Evolutionary conservation across 352 stramenopile genomes (phyloP).

Genomic region (Salisapilia sapeloensis): DNA sequence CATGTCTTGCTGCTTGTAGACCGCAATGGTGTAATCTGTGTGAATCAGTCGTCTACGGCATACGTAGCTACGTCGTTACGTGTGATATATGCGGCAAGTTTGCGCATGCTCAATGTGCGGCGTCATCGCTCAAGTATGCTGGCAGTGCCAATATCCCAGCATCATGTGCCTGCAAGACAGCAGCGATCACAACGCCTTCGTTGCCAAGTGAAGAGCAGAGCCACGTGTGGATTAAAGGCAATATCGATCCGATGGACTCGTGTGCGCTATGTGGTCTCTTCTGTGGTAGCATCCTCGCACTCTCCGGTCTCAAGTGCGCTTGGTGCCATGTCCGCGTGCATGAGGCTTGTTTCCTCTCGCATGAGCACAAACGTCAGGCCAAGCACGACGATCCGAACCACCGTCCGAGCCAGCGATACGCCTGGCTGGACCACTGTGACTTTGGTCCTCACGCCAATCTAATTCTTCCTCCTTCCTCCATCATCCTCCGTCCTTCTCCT

Average conservation of each 20-base stretch:
- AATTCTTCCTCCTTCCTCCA: constrained; percentile 42
- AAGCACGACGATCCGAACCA: background rate
- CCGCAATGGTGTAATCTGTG: constrained; percentile 74
- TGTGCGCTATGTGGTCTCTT: constrained; percentile 65
- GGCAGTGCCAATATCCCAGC: constrained; percentile 5
- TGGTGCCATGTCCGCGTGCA: constrained; percentile 73
- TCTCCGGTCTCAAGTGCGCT: constrained; percentile 63
- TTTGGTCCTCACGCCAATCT: constrained; percentile 48
- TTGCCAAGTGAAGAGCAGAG: constrained; percentile 10
- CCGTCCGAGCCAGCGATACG: too few relatives aligned
- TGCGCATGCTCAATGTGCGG: constrained; percentile 55
- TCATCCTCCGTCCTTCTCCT: constrained; percentile 17
- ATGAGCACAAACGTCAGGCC: constrained; percentile 12
- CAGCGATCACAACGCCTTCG: constrained; percentile 2
- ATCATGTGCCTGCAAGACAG: constrained; percentile 5
- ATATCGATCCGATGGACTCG: constrained; percentile 71
- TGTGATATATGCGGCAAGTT: constrained; percentile 78
- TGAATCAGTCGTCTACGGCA: constrained; percentile 61
- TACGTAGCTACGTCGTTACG: constrained; percentile 73
- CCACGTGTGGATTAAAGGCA: constrained; percentile 69
- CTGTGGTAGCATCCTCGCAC: constrained; percentile 61
- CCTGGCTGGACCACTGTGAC: constrained; percentile 36
- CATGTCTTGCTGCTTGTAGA: constrained; percentile 6
- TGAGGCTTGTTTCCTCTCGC: constrained; percentile 41
- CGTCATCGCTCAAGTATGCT: constrained; percentile 25